Base-by-base conservation (phyloP, 2,329 filamentous ascomycete species). In the Cyanodermella asteris region DNA sequence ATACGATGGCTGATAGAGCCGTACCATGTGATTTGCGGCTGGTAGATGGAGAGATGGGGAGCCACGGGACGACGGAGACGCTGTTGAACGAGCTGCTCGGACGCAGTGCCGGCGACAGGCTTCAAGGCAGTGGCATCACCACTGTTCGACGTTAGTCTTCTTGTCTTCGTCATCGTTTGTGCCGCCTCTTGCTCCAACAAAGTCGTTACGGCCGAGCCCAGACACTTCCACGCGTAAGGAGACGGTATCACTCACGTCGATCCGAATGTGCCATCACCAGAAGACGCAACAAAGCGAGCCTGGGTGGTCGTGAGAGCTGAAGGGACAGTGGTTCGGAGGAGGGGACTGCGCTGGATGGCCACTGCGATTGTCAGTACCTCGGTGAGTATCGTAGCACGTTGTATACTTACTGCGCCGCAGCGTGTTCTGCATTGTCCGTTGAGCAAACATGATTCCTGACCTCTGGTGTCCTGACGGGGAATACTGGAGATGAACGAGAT, bases 1-100 rank as follows among this genome's bases (percentile, higher is more conserved):
- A 91, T 68, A 42, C 82, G 80, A 57, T 81, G 76, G 52, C 77
- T 61, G 29, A 59, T 68, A 38, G 69, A 71, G 38, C 62, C 61
- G 50, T 77, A 72, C 72, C 72, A 91, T 39, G 78, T 87, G 54
- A 93, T 75, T 50, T 78, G 69, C 31, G 73, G 65, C 49, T 68
- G 64, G 69, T 93, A 93, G 64, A 90, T 82, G 43, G 55, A 48
- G 34, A 93, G 66, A 47, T 93, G 81, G 28, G 82, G 82, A 22
- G 78, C 64, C 40, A 91, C 61, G 45, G 82, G 82, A 26, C 82
- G 82, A 43, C 62, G 53, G 28, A 72, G 61, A 41, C 82, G 82
- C 59, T 93, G 82, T 43, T 67, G 57, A 41, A 64, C 71, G 45
- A 93, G 77, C 51, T 91, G 66, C 37, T 62, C 56, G 26, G 49